phyloP scores from a whole-genome alignment of 208 protist genomes.

The Endotrypanum monterogeii region DNA sequence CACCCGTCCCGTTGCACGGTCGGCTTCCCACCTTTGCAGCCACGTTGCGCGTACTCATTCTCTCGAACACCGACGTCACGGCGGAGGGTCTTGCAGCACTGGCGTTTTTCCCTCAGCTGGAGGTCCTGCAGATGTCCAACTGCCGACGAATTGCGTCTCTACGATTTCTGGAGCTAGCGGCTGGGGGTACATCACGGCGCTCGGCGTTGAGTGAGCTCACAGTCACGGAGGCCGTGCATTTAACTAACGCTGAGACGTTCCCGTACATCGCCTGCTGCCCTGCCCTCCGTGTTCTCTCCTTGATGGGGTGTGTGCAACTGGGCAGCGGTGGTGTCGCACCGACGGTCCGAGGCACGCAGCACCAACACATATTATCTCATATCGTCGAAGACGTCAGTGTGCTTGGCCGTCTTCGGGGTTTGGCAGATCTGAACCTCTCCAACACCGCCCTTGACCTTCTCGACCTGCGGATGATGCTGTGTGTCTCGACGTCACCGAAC shows the following conservation, averaged over 20 bases:
- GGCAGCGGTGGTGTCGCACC: not conserved
- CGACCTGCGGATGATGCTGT: conserved; percentile 1
- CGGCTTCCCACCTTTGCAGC: conserved; percentile 34
- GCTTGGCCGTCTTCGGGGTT: conserved; percentile 30
- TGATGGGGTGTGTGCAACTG: conserved; percentile 34
- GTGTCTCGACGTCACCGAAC: not conserved
- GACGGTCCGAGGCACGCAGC: not conserved
- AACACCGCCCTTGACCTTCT: conserved; percentile 24
- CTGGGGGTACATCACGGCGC: not conserved
- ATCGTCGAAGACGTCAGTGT: conserved; percentile 8
- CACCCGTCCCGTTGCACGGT: not conserved
- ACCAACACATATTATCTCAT: not conserved
- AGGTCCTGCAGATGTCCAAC: conserved; percentile 36
- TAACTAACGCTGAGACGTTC: conserved; percentile 30
- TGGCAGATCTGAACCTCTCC: conserved; percentile 54
- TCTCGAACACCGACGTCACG: conserved; percentile 50
- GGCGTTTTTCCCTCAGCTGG: conserved; percentile 33
- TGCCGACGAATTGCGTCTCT: conserved; percentile 35
- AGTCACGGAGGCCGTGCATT: conserved; percentile 31
- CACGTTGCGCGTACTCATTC: conserved; percentile 37
- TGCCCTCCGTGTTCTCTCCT: conserved; percentile 25
- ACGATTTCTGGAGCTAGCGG: conserved; percentile 30
- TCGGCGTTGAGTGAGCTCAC: conserved; percentile 30
- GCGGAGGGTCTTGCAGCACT: conserved; percentile 34
- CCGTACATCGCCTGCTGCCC: conserved; percentile 30